Conservation (phyloP, 257 asterid genomes). For the Mentha longifolia region DNA sequence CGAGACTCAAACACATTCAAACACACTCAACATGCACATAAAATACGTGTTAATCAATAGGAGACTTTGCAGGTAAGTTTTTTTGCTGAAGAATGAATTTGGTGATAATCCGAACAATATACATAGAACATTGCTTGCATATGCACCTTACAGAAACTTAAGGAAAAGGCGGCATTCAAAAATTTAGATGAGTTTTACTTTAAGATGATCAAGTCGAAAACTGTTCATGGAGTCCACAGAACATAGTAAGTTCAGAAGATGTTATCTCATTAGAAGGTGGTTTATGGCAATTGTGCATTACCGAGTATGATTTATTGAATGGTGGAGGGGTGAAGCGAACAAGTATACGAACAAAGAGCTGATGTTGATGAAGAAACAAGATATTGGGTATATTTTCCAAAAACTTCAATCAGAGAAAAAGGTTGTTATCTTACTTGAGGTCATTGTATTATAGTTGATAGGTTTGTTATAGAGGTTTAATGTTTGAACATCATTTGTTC, state of each 20-base stretch:
- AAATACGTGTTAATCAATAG: too few relatives aligned
- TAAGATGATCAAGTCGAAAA: slow-evolving; percentile 69
- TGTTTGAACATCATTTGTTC: slow-evolving; percentile 14
- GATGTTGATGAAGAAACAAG: slow-evolving; percentile 93
- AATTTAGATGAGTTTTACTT: slow-evolving; percentile 94
- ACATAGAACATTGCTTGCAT: not conserved
- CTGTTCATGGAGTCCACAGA: slow-evolving; percentile 73
- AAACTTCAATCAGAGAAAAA: slow-evolving; percentile 90
- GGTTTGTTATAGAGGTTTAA: not conserved
- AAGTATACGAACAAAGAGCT: slow-evolving; percentile 77
- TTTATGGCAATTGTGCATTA: not conserved
- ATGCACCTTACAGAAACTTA: slow-evolving; percentile 68
- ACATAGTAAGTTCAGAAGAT: slow-evolving; percentile 49
- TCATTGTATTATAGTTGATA: not conserved
- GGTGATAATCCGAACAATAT: not conserved
- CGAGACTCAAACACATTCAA: too few relatives aligned
- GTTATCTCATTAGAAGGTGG: not conserved
- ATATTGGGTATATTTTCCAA: slow-evolving; percentile 75
- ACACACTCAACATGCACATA: too few relatives aligned
- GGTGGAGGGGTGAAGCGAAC: slow-evolving; percentile 71
- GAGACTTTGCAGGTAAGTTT: slow-evolving; percentile 66
- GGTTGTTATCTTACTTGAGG: slow-evolving; percentile 42
- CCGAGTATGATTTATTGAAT: slow-evolving; percentile 30
- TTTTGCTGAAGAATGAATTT: not conserved
- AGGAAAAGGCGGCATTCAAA: slow-evolving; percentile 81